These are phyloP conservation scores for Balakata baccata DNA, from an alignment of 345 rosid genomes.

Conservation along the genomic window DNA sequence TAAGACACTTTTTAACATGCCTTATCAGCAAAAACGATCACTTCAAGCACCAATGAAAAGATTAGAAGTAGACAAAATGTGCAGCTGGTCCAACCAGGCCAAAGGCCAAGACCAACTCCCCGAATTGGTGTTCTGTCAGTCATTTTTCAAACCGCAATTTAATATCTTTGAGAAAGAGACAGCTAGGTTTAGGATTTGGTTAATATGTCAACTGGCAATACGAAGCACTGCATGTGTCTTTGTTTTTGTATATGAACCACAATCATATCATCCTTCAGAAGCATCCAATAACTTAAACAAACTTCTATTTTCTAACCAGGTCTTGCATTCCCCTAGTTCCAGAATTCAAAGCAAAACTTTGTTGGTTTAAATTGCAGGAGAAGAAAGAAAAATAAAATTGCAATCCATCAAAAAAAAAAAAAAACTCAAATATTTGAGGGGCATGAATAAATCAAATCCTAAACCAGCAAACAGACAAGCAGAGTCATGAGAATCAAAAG, in stretches of 20 bases:
- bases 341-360: no score
- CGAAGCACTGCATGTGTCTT: neutral
- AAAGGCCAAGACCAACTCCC: neutral
- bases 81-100: neutral
- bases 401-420: no score
- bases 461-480: no score
- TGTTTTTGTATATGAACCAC: neutral
- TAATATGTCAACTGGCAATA: neutral
- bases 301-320: no score
- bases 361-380: no score
- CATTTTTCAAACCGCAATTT: neutral
- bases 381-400: no score
- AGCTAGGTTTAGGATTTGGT: neutral
- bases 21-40: neutral
- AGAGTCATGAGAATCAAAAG: neutral
- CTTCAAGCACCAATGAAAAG: neutral
- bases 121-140: neutral
- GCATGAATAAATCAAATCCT: neutral
- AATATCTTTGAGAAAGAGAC: neutral
- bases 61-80: neutral
- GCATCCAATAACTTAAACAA: neutral
- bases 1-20: neutral
- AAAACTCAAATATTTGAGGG: no score
- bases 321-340: no score
- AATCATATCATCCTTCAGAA: neutral